Conservation (phyloP, 495 filamentous ascomycete genomes). For the Oidiodendron maius region DNA sequence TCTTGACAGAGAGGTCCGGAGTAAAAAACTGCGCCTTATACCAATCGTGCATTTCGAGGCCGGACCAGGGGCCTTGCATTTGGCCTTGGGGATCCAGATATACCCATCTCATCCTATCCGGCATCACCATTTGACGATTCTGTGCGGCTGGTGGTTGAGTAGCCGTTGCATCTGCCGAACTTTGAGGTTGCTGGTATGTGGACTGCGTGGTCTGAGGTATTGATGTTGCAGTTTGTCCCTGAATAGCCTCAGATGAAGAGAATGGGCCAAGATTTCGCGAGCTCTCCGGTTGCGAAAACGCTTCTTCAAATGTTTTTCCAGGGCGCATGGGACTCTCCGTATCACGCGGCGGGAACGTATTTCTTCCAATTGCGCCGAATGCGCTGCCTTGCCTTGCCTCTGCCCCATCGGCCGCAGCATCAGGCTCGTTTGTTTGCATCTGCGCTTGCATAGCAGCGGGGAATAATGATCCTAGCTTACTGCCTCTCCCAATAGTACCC, state of each 20-base stretch:
- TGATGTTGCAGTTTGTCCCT: conserved; percentile 13
- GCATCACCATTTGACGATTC: conserved; percentile 96
- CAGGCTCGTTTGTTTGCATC: conserved; percentile 57
- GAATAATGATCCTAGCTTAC: conserved; percentile 84
- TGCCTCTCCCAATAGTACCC: conserved; percentile 60
- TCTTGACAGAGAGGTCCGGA: conserved; percentile 87
- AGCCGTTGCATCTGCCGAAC: conserved; percentile 18
- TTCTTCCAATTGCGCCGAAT: conserved; percentile 49
- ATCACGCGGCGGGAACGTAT: conserved; percentile 45
- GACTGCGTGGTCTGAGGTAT: conserved; percentile 16
- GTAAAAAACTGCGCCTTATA: conserved; percentile 98
- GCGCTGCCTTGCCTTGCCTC: conserved; percentile 43
- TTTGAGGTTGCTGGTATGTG: conserved; percentile 22
- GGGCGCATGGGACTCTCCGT: conserved; percentile 58
- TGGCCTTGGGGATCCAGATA: conserved; percentile 92
- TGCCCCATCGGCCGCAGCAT: conserved; percentile 37
- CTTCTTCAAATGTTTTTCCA: conserved; percentile 51
- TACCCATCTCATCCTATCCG: conserved; percentile 96
- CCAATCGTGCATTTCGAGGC: conserved; percentile 99
- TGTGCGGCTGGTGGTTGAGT: conserved; percentile 57
- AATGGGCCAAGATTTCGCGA: conserved; percentile 15
- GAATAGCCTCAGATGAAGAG: conserved; percentile 13
- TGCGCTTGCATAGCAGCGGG: conserved; percentile 85
- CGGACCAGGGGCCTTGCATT: conserved; percentile 90
- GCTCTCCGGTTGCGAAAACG: conserved; percentile 34